Base-by-base conservation (phyloP, 768 basidiomycete species). In the Suillus tomentosus region DNA sequence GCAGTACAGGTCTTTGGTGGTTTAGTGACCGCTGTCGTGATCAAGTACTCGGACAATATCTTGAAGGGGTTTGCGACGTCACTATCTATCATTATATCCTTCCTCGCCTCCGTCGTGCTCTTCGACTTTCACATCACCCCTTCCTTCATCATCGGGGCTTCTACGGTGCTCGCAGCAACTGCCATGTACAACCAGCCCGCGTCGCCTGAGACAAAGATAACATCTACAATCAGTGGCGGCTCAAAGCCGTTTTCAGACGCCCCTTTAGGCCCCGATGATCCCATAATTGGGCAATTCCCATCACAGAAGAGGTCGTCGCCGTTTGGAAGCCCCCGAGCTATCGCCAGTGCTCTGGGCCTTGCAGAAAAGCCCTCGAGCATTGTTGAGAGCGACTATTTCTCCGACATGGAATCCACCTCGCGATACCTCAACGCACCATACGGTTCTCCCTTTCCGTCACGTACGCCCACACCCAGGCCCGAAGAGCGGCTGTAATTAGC, bases 51-150 rank as follows among this genome's bases (percentile, higher is more conserved):
- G 62, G 94, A 95, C 77, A 98, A 97, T 74, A 94, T 93, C 69
- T 81, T 94, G 71, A 96, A 97, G 74, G 96, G 96, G n/a, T 99
- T 99, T 71, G 96, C 96, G 5, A 99, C 96, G 2, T 91, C 88
- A 66, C 83, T 99, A 50, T 92, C 91, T 66, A 99, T 99, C 78
- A 88, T 99, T 63, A 79, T 99, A 47, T 96, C 95, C 60, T 99
- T 96, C 86, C 85, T 96, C 64, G 94, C 95, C 2, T 93, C 91
- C 53, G 94, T 99, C 67, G 86, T 85, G 37, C 84, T 99, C 53
- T 99, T 99, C 80, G 85, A 93, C 72, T 97, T 96, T 76, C 79
- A 81, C 42, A 92, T 99, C 73, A 96, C 96, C 3, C 83, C 87
- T 13, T 85, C 89, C 2, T 99, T 99, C 77, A 72, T 97, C 67